Conservation (phyloP, 176 grass and related monocot species). For the Lolium perenne region DNA sequence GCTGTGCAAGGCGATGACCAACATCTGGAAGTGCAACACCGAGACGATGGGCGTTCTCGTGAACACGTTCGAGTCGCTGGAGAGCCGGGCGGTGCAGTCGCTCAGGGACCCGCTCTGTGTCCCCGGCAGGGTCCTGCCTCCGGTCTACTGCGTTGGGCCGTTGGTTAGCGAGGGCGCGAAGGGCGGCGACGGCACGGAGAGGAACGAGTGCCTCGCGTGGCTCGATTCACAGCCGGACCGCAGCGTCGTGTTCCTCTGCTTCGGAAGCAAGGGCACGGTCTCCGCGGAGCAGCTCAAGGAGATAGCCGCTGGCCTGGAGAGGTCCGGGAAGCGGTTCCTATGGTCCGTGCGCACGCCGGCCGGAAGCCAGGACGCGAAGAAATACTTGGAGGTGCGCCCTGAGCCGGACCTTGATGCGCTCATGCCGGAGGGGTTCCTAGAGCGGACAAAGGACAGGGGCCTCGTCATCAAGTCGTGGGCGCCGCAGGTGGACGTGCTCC, state of each 20-base stretch:
- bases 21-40: too few species aligned
- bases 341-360: too few species aligned
- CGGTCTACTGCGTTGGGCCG: not conserved
- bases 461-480: not conserved
- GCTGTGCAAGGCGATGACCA: not conserved
- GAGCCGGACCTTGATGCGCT: too few species aligned
- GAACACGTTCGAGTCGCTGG: too few species aligned
- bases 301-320: constrained; percentile 39
- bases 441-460: too few species aligned
- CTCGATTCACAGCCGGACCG: not conserved
- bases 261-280: not conserved
- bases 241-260: not conserved
- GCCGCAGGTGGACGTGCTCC: constrained; percentile 10
- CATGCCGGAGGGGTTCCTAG: too few species aligned
- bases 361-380: too few species aligned
- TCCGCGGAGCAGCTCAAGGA: constrained; percentile 30
- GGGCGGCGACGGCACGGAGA: not conserved
- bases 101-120: not conserved
- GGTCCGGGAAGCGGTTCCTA: not conserved
- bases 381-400: too few species aligned
- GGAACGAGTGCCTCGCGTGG: not conserved
- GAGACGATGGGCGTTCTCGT: too few species aligned
- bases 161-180: not conserved
- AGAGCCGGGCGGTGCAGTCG: too few species aligned
- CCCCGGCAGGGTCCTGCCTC: not conserved